Evolutionary conservation across 225 moss, liverwort and hornwort genomes (phyloP), one percentile per base, ranked within the genome.

Genomic region (Physcomitrium patens): DNA sequence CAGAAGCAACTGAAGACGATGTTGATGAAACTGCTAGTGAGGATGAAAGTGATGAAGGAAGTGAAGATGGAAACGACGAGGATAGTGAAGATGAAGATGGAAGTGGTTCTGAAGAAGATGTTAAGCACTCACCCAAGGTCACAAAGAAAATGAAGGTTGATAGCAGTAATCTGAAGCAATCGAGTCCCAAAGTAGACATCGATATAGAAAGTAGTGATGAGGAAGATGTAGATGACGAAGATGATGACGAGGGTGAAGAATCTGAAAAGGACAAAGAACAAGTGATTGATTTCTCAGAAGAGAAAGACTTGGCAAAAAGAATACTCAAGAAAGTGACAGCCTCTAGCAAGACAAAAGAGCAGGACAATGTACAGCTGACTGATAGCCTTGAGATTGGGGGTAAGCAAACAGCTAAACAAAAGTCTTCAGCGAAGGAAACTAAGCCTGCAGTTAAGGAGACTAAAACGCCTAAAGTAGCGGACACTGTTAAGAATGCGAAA

Each of bases 11-110:
- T 68, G 42, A 56, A 50, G 75, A 76, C 55, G 82, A 81, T 48
- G 71, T 83, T 75, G 81, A 91, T 28, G 84, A 89, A 28, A 91
- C 91, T 72, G 91, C 92, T 54, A 92, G 90, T 84, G 94, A 97
- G 70, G 73, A 81, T 28, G 89, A 80, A 65, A 84, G 79, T 78
- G 87, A 81, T 46, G 87, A 83, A 37, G 68, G 17, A 27, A 59
- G 63, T 48, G 78, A 84, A 51, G 87, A 63, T 1, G 70, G 77
- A 43, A 64, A 66, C 13, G 76, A 83, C 26, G 74, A 42, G 59
- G 86, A 75, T 58, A 82, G 68, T n/a, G 76, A 83, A 37, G 74
- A 27, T 63, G 86, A 75, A 37, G 69, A 62, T 1, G 72, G 82
- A 62, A 82, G 68, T 74, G 85, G 58, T 54, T 79, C 56, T 51